Conservation (phyloP, 495 filamentous ascomycete genomes). For the Aspergillus cristatus region DNA sequence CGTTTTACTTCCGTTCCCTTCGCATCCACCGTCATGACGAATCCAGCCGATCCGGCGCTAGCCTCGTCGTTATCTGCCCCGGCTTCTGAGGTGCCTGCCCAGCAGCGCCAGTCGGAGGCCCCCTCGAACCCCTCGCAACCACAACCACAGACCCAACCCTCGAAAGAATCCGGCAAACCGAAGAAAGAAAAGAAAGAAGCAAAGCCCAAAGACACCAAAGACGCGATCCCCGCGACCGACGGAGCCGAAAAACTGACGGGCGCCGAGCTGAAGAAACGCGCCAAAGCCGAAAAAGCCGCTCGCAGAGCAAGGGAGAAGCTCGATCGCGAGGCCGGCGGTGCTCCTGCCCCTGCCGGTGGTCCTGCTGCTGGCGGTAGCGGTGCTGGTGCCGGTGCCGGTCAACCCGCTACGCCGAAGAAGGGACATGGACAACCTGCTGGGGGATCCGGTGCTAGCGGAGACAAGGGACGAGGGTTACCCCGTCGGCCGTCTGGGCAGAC, state of each 20-base stretch:
- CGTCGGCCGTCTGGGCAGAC: too few relatives aligned
- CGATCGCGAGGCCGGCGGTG: slow-evolving; percentile 25
- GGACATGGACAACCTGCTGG: slow-evolving; percentile 1
- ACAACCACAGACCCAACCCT: slow-evolving; percentile 12
- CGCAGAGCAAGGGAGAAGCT: slow-evolving; percentile 55
- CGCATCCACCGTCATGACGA: slow-evolving; percentile 23
- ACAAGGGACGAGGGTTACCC: slow-evolving; percentile 29
- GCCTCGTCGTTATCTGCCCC: slow-evolving; percentile 7
- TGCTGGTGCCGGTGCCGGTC: slow-evolving; percentile 3
- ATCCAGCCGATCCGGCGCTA: slow-evolving; percentile 17
- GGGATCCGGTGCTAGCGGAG: slow-evolving; percentile 6
- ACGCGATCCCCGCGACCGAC: slow-evolving; percentile 8
- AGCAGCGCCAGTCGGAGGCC: slow-evolving; percentile 8
- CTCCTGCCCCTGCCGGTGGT: slow-evolving; percentile 16
- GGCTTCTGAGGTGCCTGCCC: slow-evolving; percentile 6
- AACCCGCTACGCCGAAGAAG: neutral
- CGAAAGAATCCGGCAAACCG: slow-evolving; percentile 21
- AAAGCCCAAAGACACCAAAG: slow-evolving; percentile 3
- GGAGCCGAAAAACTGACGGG: slow-evolving; percentile 45
- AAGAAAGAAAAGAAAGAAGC: slow-evolving; percentile 11
- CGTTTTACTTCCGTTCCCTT: too few relatives aligned
- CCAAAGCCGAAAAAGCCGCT: slow-evolving; percentile 71
- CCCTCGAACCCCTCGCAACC: slow-evolving; percentile 1
- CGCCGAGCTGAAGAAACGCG: slow-evolving; percentile 65
- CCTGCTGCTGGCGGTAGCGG: slow-evolving; percentile 1